Conservation (phyloP, 306 rosid genomes). For the Citrullus colocynthis region DNA sequence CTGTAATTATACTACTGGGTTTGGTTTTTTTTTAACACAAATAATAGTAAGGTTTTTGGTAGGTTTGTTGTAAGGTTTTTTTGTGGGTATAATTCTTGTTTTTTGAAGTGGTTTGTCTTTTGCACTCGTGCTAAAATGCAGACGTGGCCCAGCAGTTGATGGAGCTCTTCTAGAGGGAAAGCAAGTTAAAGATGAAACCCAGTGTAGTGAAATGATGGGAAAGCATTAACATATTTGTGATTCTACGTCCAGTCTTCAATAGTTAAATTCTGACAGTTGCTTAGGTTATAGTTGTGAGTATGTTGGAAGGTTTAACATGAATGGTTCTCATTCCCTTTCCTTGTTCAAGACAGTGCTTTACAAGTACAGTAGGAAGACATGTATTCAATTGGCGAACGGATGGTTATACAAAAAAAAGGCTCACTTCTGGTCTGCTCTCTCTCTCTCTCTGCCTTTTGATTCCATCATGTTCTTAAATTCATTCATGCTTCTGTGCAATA, state of each 20-base stretch:
- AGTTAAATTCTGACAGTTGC: slow-evolving; percentile 1
- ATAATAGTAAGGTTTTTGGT: neutral
- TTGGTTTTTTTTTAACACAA: neutral
- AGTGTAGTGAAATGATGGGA: neutral
- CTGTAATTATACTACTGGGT: neutral
- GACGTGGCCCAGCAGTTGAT: slow-evolving; percentile 82
- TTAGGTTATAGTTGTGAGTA: neutral
- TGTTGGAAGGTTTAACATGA: neutral
- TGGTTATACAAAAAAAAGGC: neutral
- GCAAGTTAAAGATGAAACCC: neutral
- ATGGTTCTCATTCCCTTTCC: neutral
- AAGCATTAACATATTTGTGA: neutral
- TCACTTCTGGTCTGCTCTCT: neutral
- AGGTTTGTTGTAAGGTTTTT: neutral
- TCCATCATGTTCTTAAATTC: neutral
- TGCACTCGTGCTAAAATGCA: slow-evolving; percentile 28
- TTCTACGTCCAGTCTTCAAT: neutral
- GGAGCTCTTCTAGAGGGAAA: slow-evolving; percentile 60
- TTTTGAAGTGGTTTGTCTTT: neutral
- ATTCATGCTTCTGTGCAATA: no score
- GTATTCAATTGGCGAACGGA: neutral
- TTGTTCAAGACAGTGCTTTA: neutral
- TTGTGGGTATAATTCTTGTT: neutral
- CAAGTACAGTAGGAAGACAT: neutral
- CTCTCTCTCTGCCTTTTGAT: neutral